phyloP scores from a whole-genome alignment of 345 rosid genomes.

The Eutrema japonicum region DNA sequence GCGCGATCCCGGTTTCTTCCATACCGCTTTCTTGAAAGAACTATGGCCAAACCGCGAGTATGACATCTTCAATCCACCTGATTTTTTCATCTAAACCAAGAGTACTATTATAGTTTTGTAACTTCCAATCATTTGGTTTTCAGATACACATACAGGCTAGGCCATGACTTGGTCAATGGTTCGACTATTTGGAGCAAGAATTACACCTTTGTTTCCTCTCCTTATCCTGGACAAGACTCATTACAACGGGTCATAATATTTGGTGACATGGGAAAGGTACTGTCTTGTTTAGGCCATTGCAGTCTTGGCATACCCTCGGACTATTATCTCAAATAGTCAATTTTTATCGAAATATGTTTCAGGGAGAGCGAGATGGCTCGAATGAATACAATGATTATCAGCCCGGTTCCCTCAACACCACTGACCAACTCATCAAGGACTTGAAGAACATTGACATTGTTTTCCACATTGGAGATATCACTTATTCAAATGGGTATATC shows the following conservation, averaged over 20 bases:
- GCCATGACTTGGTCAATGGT: slow-evolving; percentile 58
- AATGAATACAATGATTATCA: slow-evolving; percentile 73
- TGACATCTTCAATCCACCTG: slow-evolving; percentile 21
- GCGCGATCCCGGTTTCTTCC: slow-evolving; percentile 88
- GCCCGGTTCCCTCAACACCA: slow-evolving; percentile 75
- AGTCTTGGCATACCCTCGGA: neutral
- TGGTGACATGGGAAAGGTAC: slow-evolving; percentile 95
- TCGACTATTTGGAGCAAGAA: slow-evolving; percentile 63
- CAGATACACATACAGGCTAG: slow-evolving; percentile 70
- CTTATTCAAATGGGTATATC: slow-evolving; percentile 74
- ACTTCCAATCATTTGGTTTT: slow-evolving; percentile 20
- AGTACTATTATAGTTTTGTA: slow-evolving; percentile 10
- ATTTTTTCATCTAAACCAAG: neutral
- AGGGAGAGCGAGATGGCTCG: slow-evolving; percentile 86
- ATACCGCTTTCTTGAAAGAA: slow-evolving; percentile 72
- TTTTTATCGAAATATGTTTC: slow-evolving; percentile 35
- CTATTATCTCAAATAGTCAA: slow-evolving; percentile 10
- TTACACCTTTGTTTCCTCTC: slow-evolving; percentile 70
- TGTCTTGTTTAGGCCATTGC: slow-evolving; percentile 5
- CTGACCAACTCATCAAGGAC: slow-evolving; percentile 74
- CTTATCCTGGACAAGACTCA: slow-evolving; percentile 92
- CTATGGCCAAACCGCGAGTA: slow-evolving; percentile 79
- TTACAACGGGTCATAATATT: slow-evolving; percentile 77
- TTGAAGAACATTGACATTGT: slow-evolving; percentile 64
- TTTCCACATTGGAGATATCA: slow-evolving; percentile 75